These are phyloP conservation scores for Phaeophleospora eucalypticola DNA, from an alignment of 2,329 filamentous ascomycete species.

Conservation along the genomic window DNA sequence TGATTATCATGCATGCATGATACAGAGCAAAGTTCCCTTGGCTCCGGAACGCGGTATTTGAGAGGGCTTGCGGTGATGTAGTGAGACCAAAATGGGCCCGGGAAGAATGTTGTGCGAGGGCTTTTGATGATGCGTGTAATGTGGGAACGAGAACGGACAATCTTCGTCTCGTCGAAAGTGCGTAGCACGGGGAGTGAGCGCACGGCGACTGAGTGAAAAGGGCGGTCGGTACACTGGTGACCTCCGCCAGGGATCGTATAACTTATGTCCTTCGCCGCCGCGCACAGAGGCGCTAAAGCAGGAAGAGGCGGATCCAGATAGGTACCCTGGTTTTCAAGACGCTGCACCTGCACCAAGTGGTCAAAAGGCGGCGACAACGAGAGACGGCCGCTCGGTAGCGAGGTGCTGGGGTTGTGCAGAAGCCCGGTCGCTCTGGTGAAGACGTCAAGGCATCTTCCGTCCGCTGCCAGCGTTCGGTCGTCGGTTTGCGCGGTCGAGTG, in stretches of 20 bases:
- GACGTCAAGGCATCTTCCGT: slow-evolving; percentile 13
- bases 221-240: slow-evolving; percentile 17
- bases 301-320: slow-evolving; percentile 18
- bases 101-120: slow-evolving; percentile 18
- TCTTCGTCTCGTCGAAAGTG: slow-evolving; percentile 11
- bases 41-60: slow-evolving; percentile 17
- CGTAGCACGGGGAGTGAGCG: background rate
- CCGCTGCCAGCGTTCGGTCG: slow-evolving; percentile 5
- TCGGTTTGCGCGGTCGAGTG: background rate
- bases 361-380: slow-evolving; percentile 12
- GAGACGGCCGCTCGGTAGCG: slow-evolving; percentile 21
- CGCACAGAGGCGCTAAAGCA: slow-evolving; percentile 20
- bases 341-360: slow-evolving; percentile 23
- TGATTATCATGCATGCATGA: slow-evolving; percentile 13
- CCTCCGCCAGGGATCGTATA: slow-evolving; percentile 16
- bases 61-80: slow-evolving; percentile 15
- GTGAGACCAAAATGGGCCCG: slow-evolving; percentile 14
- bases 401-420: slow-evolving; percentile 15
- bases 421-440: slow-evolving; percentile 6
- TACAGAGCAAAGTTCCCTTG: slow-evolving; percentile 5
- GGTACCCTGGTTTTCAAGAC: slow-evolving; percentile 21
- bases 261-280: slow-evolving; percentile 8
- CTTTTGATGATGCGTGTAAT: slow-evolving; percentile 19
- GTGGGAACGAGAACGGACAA: slow-evolving; percentile 14
- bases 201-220: slow-evolving; percentile 17